phyloP scores from a whole-genome alignment of 129 eudicot genomes.

The Centaurea solstitialis region DNA sequence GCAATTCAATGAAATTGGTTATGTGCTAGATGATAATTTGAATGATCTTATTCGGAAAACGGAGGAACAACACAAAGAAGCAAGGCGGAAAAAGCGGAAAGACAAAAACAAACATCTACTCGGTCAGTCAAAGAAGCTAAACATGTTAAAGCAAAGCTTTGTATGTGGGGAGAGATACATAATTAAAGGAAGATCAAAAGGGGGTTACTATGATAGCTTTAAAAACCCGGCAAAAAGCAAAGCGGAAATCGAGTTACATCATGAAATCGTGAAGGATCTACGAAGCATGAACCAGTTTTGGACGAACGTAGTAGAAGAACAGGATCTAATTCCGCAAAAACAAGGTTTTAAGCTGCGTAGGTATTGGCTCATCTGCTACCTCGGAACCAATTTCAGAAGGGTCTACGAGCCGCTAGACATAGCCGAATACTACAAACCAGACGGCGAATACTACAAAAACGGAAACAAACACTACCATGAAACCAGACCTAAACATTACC shows the following conservation, averaged over 20 bases:
- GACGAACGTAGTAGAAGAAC: constrained; percentile 25
- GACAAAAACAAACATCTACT: background rate
- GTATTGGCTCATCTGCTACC: constrained; percentile 37
- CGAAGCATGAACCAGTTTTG: constrained; percentile 35
- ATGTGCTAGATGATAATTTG: background rate
- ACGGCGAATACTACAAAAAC: constrained; percentile 26
- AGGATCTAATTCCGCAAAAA: constrained; percentile 38
- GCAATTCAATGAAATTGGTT: background rate
- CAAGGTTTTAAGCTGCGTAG: constrained; percentile 31
- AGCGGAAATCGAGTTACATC: constrained; percentile 5
- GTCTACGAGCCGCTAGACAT: constrained; percentile 59
- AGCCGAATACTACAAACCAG: no score
- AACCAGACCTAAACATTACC: constrained; percentile 33
- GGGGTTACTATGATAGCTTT: constrained; percentile 40
- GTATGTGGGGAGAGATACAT: constrained; percentile 35
- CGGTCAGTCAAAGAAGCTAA: constrained; percentile 2
- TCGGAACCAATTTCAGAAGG: constrained; percentile 50
- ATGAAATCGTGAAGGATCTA: constrained; percentile 8
- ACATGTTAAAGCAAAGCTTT: constrained; percentile 26
- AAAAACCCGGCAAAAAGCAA: constrained; percentile 1
- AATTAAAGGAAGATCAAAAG: constrained; percentile 4
- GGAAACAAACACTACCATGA: constrained; percentile 20
- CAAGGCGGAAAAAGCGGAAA: background rate
- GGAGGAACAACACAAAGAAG: background rate
- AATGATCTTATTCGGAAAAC: background rate